phyloP scores from a whole-genome alignment of 768 basidiomycete genomes.

The Holtermanniella nyarrowii region DNA sequence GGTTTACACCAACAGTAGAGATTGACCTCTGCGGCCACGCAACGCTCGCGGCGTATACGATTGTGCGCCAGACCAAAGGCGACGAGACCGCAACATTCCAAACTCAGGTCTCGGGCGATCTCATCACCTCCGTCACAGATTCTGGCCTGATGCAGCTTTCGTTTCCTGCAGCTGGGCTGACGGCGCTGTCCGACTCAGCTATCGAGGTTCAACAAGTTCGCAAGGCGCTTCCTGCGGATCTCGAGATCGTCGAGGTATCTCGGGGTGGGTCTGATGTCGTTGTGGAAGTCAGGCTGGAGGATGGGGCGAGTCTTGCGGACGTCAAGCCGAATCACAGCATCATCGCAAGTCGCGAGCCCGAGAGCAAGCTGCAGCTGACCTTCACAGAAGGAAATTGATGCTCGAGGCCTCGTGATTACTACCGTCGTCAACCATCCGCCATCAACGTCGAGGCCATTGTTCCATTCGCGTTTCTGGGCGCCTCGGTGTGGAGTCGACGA shows the following conservation, averaged over 20 bases:
- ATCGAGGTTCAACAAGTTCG: constrained; percentile 1
- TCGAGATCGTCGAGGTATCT: constrained; percentile 15
- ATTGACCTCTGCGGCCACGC: constrained; percentile 13
- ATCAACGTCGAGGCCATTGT: background rate
- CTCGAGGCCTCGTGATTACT: constrained; percentile 48
- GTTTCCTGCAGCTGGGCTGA: constrained; percentile 8
- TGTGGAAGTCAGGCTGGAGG: constrained; percentile 58
- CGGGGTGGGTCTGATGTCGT: constrained; percentile 37
- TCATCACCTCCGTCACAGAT: background rate
- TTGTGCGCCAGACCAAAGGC: background rate
- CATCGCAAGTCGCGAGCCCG: constrained; percentile 2
- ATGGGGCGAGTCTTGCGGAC: constrained; percentile 6
- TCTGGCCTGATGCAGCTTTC: constrained; percentile 7
- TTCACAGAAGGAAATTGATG: background rate
- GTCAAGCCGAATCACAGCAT: too few relatives aligned
- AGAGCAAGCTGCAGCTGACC: constrained; percentile 8
- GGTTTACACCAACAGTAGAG: constrained; percentile 10
- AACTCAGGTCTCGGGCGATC: background rate
- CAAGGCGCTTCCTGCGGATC: constrained; percentile 9
- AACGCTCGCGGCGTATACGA: constrained; percentile 8
- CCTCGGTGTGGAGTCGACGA: background rate
- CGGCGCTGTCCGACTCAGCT: constrained; percentile 10
- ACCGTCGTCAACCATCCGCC: constrained; percentile 50
- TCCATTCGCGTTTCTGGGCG: too few relatives aligned
- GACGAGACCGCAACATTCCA: background rate